A percentile compares a stretch with the other conserved stretches of the same genome.
These are phyloP conservation scores for Smithsoniella earleae DNA, from an alignment of 163 green algal species.

Conservation along the genomic window DNA sequence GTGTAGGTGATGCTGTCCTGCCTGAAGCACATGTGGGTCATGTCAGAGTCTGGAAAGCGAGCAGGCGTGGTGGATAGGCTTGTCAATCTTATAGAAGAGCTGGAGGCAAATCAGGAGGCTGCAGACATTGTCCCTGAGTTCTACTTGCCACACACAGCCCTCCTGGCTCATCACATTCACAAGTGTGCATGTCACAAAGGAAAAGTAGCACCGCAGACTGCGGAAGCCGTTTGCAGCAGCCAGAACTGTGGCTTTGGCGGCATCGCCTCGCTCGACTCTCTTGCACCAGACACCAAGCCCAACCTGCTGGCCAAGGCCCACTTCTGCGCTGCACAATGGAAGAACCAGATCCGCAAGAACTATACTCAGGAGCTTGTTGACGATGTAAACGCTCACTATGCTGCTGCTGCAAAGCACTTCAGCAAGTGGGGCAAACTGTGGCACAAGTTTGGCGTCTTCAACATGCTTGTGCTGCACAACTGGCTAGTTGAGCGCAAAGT, in stretches of 20 bases:
- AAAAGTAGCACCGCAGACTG: too few relatives aligned
- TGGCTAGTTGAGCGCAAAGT: not conserved
- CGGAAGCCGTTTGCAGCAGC: too few relatives aligned
- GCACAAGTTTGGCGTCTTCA: slow-evolving; percentile 92
- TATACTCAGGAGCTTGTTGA: not conserved
- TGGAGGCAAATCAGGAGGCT: slow-evolving; percentile 29
- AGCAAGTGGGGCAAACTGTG: slow-evolving; percentile 84
- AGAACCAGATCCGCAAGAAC: slow-evolving; percentile 2
- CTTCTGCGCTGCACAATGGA: slow-evolving; percentile 19
- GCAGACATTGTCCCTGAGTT: not conserved
- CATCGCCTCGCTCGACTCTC: too few relatives aligned
- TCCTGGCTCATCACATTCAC: too few relatives aligned
- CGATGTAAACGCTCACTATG: slow-evolving; percentile 39
- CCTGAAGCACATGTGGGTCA: slow-evolving; percentile 92
- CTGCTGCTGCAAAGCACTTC: slow-evolving; percentile 52
- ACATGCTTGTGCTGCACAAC: slow-evolving; percentile 52
- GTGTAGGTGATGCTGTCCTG: slow-evolving; percentile 90
- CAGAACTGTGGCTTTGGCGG: too few relatives aligned
- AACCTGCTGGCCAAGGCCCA: slow-evolving; percentile 10
- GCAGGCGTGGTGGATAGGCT: too few relatives aligned
- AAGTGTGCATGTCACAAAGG: too few relatives aligned
- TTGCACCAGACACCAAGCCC: not conserved
- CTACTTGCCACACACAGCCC: not conserved
- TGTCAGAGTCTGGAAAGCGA: too few relatives aligned
- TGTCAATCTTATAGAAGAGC: too few relatives aligned